phyloP scores from a whole-genome alignment of 1,284 basidiomycete species.

The Papiliotrema fonsecae region DNA sequence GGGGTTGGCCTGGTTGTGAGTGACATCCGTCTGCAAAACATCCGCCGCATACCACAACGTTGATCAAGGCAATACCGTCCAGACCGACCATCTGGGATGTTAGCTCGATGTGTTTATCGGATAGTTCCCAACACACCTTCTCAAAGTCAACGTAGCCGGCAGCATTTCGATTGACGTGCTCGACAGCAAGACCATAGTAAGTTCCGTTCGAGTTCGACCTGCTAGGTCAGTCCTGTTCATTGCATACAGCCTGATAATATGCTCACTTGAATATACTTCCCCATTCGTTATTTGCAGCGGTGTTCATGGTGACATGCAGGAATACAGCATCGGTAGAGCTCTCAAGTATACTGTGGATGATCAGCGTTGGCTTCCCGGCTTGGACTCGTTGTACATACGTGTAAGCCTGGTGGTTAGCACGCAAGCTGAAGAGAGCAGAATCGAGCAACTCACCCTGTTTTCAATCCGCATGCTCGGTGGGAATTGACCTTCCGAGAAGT shows the following conservation, averaged over 20 bases:
- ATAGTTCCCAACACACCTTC: conserved; percentile 52
- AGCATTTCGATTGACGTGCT: conserved; percentile 83
- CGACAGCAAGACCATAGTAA: conserved; percentile 81
- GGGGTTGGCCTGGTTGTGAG: conserved; percentile 56
- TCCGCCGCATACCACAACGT: conserved; percentile 58
- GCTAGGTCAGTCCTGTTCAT: no score
- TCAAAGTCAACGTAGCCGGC: conserved; percentile 94
- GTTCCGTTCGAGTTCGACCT: conserved; percentile 99
- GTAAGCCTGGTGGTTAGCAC: no score
- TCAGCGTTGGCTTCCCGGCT: not conserved
- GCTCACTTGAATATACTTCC: conserved; percentile 85
- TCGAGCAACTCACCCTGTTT: no score
- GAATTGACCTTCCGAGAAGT: conserved; percentile 81
- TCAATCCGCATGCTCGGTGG: conserved; percentile 83
- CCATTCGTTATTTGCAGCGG: conserved; percentile 68
- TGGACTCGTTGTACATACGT: conserved; percentile 17
- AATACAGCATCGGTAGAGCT: conserved; percentile 90
- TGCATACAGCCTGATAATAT: no score
- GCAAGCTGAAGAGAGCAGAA: no score
- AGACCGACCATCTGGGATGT: conserved; percentile 67
- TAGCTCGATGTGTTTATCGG: not conserved
- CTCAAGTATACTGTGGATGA: conserved; percentile 76
- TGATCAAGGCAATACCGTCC: conserved; percentile 91
- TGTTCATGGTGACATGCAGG: conserved; percentile 89
- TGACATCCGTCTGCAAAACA: no score